Evolutionary conservation across 2,329 filamentous ascomycete genomes (phyloP).

Genomic region (Penicillium palitans): DNA sequence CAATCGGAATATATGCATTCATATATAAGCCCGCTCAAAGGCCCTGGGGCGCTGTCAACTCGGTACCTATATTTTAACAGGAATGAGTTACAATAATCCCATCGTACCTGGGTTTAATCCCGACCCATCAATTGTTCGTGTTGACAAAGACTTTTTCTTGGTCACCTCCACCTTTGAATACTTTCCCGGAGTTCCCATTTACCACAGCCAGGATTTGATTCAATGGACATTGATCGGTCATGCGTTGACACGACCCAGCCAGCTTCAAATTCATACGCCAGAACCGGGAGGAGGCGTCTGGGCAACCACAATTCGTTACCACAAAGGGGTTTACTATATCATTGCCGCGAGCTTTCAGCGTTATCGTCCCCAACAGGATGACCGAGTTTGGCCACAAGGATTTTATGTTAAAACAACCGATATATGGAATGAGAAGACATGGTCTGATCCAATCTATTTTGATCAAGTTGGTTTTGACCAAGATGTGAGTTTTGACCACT

Average conservation of each 20-base stretch:
- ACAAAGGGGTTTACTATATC: constrained; percentile 49
- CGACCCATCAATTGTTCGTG: constrained; percentile 58
- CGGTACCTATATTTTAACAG: too few relatives aligned
- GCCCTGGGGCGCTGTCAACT: background rate
- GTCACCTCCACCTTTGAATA: constrained; percentile 64
- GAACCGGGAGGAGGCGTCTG: constrained; percentile 44
- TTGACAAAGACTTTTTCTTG: constrained; percentile 57
- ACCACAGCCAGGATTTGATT: constrained; percentile 53
- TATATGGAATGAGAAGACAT: constrained; percentile 53
- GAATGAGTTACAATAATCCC: constrained; percentile 45
- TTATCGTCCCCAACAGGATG: constrained; percentile 43
- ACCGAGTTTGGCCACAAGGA: constrained; percentile 54
- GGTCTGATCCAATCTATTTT: constrained; percentile 57
- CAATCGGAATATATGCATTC: background rate
- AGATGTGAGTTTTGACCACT: constrained; percentile 42
- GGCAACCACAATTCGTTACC: constrained; percentile 52
- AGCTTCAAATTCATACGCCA: constrained; percentile 39
- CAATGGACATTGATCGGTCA: constrained; percentile 43
- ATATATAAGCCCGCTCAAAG: background rate
- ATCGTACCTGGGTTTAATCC: constrained; percentile 63
- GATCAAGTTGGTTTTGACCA: constrained; percentile 57
- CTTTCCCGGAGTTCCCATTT: constrained; percentile 62
- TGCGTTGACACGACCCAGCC: constrained; percentile 34
- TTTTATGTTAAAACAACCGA: constrained; percentile 57
- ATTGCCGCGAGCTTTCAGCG: constrained; percentile 48